Base-by-base conservation (phyloP, 371 early-diverging fungal species). In the Mortierella sp. region DNA sequence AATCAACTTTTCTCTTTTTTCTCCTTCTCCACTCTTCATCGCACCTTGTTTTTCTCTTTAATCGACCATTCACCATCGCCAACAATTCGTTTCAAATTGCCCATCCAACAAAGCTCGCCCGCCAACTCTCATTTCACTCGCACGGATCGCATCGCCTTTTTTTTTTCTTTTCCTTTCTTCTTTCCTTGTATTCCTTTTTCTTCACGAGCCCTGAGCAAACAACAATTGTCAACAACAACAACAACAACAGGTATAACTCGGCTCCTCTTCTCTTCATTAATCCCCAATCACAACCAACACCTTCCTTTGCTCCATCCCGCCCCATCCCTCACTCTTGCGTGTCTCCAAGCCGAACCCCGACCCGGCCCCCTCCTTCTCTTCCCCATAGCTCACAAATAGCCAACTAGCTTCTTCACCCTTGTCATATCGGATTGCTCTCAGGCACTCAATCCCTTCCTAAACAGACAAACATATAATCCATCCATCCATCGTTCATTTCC, bases 331-430 rank as follows among this genome's bases (percentile, higher is more conserved):
- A 13, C 69, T 21, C 69, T 24, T 40, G 8, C 44, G 2, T 37
- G 24, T 21, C 69, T 34, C 44, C 69, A 54, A 54, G n/a, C n/a
- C n/a, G 54, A 67, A 67, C 67, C 67, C 67, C 67, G 67, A 67
- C 67, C 67, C 67, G 67, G 67, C 67, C 67, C 64, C 61, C 54
- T 50, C 24, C 53, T 4, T 53, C 53, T 24, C 24, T 26, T 26
- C 13, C 57, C 28, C 43, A 10, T 54, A 67, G 67, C 72, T 48
- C 72, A 46, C 26, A 71, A 34, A 28, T 51, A 71, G 51, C 51
- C 50, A 51, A 16, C 44, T 50, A 26, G 34, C 44, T 34, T 16
- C 16, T 61, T 54, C n/a, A 31, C 34, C 21, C 16, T 40, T 48
- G 40, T 24, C 34, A 31, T 31, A 34, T 34, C 8, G 34, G 34